These are phyloP conservation scores for Spathaspora passalidarum DNA, from an alignment of 805 yeast genomes.

Conservation along the genomic window DNA sequence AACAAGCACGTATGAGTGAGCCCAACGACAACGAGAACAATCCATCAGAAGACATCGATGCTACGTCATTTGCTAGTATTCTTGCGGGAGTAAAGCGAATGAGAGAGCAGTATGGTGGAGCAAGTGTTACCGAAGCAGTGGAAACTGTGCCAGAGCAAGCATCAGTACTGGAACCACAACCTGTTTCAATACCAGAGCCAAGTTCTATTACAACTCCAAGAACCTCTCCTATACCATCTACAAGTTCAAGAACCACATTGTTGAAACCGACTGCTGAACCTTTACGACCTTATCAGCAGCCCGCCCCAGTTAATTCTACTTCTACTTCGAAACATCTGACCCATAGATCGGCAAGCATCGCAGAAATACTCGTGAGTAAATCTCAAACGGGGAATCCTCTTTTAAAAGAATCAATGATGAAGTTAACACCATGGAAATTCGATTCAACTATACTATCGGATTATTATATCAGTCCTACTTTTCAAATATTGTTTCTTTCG, in stretches of 20 bases:
- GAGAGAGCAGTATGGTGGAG: slow-evolving; percentile 41
- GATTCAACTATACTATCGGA: slow-evolving; percentile 55
- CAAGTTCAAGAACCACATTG: background rate
- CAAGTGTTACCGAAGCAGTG: slow-evolving; percentile 1
- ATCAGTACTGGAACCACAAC: background rate
- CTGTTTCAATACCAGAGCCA: background rate
- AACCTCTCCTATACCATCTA: background rate
- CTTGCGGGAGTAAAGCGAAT: slow-evolving; percentile 65
- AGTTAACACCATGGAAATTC: slow-evolving; percentile 52
- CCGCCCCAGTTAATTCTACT: background rate
- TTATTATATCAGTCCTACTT: slow-evolving; percentile 56
- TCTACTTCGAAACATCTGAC: background rate
- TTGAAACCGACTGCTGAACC: slow-evolving; percentile 11
- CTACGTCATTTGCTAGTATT: slow-evolving; percentile 68
- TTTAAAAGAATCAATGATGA: slow-evolving; percentile 46
- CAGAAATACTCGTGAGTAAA: slow-evolving; percentile 50
- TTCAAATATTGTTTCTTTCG: slow-evolving; percentile 60
- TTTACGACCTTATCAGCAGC: slow-evolving; percentile 7
- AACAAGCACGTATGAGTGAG: slow-evolving; percentile 4
- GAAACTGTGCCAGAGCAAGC: background rate
- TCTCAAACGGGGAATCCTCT: slow-evolving; percentile 75
- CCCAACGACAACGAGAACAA: background rate
- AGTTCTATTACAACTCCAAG: background rate
- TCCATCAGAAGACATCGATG: slow-evolving; percentile 24
- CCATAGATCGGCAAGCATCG: background rate